Evolutionary conservation across 2,329 filamentous ascomycete species (phyloP), one percentile per base, ranked within the genome.

Genomic region (Claviceps capensis): DNA sequence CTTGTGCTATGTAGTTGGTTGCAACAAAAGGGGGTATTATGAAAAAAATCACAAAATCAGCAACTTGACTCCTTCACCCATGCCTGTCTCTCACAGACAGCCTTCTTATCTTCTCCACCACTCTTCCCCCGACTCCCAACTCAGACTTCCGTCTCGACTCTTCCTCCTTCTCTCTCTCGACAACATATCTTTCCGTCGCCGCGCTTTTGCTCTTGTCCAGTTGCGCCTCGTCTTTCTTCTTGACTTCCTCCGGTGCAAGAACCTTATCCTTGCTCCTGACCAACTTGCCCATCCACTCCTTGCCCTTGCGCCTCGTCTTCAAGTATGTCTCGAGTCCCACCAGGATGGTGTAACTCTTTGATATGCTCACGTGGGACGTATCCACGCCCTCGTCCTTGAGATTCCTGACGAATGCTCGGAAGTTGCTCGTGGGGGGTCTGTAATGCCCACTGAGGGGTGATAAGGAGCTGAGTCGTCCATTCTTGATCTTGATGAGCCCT

Each of bases 281-380:
- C 40, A 79, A 59, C 54, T 76, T 77, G 52, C 74, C 70, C 53
- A 70, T 61, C 11, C 75, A 58, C 46, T 69, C 67, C 67, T 85
- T 86, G 37, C 84, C 75, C 62, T 82, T 82, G 53, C 74, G 73
- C 48, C 82, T 79, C 13, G 83, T 83, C 60, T 82, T 82, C 48
- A 84, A 69, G 62, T 94, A 95, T 14, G 82, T 78, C 70, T 95
- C 89, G 4, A 95, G 73, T 0, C 90, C 90, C 0, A 90, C 78
- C 1, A 95, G 74, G 0, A 95, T 81, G 0, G 86, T 83, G 62
- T 95, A 95, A 1, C 84, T 85, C 59, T 88, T 83, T 43, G 83
- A 88, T 46, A 95, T 86, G 17, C 82, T 85, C 11, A 94, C 82
- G 26, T 79, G 82, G 14, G 77, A 80, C 78, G 90, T 86, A 65